These are phyloP conservation scores for Farysia itapuensis DNA, from an alignment of 1,284 basidiomycete species.

Conservation along the genomic window DNA sequence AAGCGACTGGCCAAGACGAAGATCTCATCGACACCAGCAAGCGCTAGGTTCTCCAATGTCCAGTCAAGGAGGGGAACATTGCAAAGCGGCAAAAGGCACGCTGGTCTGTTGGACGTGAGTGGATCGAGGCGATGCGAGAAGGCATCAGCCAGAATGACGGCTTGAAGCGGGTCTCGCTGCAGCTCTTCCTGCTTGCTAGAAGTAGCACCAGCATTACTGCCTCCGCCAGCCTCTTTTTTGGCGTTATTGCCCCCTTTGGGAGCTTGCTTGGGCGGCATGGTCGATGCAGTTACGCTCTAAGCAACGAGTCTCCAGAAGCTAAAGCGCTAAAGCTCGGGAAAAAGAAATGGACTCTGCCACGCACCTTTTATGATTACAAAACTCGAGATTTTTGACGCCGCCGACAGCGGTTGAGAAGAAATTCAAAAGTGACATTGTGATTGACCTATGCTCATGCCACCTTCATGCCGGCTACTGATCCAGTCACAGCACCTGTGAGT, in stretches of 20 bases:
- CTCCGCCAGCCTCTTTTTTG: not conserved
- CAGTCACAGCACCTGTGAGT: slow-evolving; percentile 11
- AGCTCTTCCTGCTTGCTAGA: slow-evolving; percentile 37
- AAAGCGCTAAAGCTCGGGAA: slow-evolving; percentile 1
- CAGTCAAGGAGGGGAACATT: slow-evolving; percentile 90
- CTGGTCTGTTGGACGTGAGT: slow-evolving; percentile 65
- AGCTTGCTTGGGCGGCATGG: slow-evolving; percentile 27
- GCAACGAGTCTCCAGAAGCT: not conserved
- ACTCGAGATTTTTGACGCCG: too few relatives aligned
- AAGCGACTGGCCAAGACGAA: slow-evolving; percentile 76
- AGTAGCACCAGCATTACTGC: slow-evolving; percentile 8
- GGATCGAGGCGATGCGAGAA: slow-evolving; percentile 91
- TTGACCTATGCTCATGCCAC: too few relatives aligned
- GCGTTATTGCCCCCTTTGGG: slow-evolving; percentile 14
- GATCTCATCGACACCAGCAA: slow-evolving; percentile 91
- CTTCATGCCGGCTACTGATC: too few relatives aligned
- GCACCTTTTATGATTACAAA: too few relatives aligned
- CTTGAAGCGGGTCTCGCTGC: slow-evolving; percentile 68
- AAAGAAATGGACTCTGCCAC: too few relatives aligned
- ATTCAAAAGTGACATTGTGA: too few relatives aligned
- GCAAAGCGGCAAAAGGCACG: slow-evolving; percentile 85
- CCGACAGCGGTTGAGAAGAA: too few relatives aligned
- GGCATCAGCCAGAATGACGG: slow-evolving; percentile 89
- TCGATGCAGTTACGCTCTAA: too few relatives aligned
- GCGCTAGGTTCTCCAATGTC: slow-evolving; percentile 89